Base-by-base conservation (phyloP, 345 rosid genomes). In the Pelargonium nanum region DNA sequence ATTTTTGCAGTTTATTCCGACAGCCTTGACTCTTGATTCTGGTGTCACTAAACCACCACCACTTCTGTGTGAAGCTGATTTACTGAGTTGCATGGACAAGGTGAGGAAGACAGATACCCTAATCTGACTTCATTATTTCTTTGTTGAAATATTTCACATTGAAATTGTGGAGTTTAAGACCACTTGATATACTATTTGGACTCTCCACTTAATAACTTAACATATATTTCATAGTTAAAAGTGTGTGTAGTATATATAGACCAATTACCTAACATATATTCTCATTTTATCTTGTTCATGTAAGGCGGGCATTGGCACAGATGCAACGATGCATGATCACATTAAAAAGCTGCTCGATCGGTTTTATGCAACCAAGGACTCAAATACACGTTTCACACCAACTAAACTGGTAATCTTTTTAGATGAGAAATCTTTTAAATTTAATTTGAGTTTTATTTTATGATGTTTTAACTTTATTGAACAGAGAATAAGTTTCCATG, bases 251-350 rank as follows among this genome's bases (percentile, higher is more conserved):
- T 40, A 40, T 40, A 2, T 40, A 40, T 10, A 15, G 9, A 40
- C 48, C 48, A 7, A 40, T 12, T 12, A 40, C 16, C 15, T 40
- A 40, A 40, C 48, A 12, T 50, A 55, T 24, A 56, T 21, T 24
- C 45, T 22, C 23, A 19, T 56, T 21, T 12, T 32, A 58, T 56
- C 24, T 65, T 77, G 55, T 61, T 55, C 65, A 26, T 57, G 6
- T 57, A 67, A 92, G 99, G 99, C 94, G 0, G 96, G 96, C 59
- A 92, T 92, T 77, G 99, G 99, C 56, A 92, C 97, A 0, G 99
- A 89, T 76, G 99, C 99, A 68, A 92, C 99, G 24, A 92, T 92
- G 99, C 99, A 92, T 58, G 99, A 92, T 68, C 99, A 92, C 79
- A 92, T 92, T 56, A 84, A 92, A 74, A 92, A 92, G 86, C 81